These are phyloP conservation scores for Cydonia oblonga DNA, from an alignment of 331 rosid genomes.

Conservation along the genomic window DNA sequence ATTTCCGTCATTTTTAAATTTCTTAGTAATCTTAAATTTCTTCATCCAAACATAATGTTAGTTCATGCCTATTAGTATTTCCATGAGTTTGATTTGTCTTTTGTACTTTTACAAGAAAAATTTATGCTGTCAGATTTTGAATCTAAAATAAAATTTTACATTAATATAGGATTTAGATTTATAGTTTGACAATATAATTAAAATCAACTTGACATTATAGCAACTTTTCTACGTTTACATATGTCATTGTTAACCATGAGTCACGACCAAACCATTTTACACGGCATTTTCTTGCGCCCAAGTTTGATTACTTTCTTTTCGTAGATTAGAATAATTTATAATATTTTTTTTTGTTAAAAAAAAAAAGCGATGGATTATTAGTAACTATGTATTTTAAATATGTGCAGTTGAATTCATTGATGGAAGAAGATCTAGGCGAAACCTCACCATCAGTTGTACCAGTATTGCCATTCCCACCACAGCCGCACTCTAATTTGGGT, in stretches of 20 bases:
- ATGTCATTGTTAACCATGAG: not conserved
- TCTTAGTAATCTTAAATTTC: too few species aligned
- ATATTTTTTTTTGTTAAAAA: not conserved
- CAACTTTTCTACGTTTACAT: not conserved
- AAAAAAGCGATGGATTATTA: not conserved
- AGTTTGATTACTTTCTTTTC: not conserved
- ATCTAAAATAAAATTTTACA: too few species aligned
- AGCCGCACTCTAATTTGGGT: constrained; percentile 16
- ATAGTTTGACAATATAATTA: not conserved
- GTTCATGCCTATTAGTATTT: not conserved
- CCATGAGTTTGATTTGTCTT: not conserved
- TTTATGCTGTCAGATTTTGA: too few species aligned
- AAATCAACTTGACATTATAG: not conserved
- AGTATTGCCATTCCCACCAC: constrained; percentile 5
- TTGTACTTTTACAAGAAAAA: not conserved
- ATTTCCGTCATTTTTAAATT: too few species aligned
- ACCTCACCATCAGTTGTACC: constrained; percentile 11
- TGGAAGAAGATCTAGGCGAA: constrained; percentile 34
- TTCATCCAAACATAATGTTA: too few species aligned
- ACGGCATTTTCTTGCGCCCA: not conserved
- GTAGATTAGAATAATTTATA: not conserved
- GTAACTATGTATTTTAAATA: not conserved
- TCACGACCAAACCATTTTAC: not conserved
- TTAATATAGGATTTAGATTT: not conserved
- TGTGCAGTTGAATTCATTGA: constrained; percentile 42